phyloP scores from a whole-genome alignment of 148 eudicot species.

The Chenopodium quinoa region DNA sequence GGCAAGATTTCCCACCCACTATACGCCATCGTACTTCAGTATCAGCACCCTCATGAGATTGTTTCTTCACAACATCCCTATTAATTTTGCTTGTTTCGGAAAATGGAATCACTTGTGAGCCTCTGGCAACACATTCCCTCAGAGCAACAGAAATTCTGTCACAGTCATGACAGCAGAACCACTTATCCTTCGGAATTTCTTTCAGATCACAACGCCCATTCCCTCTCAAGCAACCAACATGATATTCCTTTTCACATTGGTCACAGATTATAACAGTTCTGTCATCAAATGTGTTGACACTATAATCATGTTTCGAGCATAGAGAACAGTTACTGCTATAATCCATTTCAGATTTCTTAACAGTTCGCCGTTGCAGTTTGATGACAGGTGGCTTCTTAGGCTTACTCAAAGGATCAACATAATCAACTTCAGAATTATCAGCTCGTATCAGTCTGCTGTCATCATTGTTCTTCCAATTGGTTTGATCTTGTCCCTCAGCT shows the following conservation, averaged over 20 bases:
- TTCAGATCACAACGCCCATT: constrained; percentile 70
- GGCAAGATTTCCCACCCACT: constrained; percentile 71
- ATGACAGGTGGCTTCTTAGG: constrained; percentile 48
- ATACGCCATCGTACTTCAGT: constrained; percentile 61
- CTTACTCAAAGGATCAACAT: not conserved
- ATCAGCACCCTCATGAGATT: constrained; percentile 35
- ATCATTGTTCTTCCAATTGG: constrained; percentile 57
- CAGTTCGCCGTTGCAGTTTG: constrained; percentile 62
- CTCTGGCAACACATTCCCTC: constrained; percentile 43
- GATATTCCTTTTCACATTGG: constrained; percentile 55
- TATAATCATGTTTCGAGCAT: constrained; percentile 61
- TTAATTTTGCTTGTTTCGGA: constrained; percentile 38
- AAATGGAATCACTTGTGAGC: constrained; percentile 46
- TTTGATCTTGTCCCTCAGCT: constrained; percentile 55
- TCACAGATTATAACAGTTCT: constrained; percentile 83
- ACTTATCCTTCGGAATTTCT: constrained; percentile 69
- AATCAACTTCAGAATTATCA: too few relatives aligned
- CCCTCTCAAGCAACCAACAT: constrained; percentile 32
- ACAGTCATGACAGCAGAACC: constrained; percentile 87
- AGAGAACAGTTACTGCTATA: constrained; percentile 43
- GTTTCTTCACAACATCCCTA: constrained; percentile 42
- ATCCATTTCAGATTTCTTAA: constrained; percentile 53
- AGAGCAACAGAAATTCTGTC: constrained; percentile 46
- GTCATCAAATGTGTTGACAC: constrained; percentile 72
- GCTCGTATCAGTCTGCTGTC: constrained; percentile 31